A percentile compares a stretch with the other conserved stretches of the same genome.
These are phyloP conservation scores for Knufia petricola DNA, from an alignment of 2,329 filamentous ascomycete species.

Conservation along the genomic window DNA sequence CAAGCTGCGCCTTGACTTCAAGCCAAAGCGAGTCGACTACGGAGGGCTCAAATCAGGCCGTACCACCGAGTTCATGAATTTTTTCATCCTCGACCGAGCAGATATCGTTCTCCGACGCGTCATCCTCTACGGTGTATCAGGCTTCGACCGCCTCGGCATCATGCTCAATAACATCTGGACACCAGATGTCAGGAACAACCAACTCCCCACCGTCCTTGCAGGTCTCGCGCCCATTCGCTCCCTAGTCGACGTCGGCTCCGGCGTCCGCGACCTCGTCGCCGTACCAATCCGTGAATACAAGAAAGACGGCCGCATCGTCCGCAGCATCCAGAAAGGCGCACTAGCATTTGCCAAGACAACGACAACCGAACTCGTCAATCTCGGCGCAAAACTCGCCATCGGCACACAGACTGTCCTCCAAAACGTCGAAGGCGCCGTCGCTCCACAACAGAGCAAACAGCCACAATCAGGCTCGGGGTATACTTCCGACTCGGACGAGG, in stretches of 20 bases:
- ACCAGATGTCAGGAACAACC: conserved; percentile 80
- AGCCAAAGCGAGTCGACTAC: conserved; percentile 96
- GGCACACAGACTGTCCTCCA: conserved; percentile 91
- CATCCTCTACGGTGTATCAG: conserved; percentile 84
- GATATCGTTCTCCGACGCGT: conserved; percentile 78
- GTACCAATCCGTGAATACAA: conserved; percentile 86
- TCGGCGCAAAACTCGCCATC: conserved; percentile 88
- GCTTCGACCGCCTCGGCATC: conserved; percentile 81
- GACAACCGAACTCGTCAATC: conserved; percentile 82
- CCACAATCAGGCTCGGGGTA: conserved; percentile 22
- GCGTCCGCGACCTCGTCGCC: conserved; percentile 75
- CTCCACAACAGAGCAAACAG: conserved; percentile 32
- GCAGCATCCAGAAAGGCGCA: conserved; percentile 85
- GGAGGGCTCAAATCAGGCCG: conserved; percentile 82
- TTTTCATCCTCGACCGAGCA: conserved; percentile 80
- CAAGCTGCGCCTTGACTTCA: conserved; percentile 84
- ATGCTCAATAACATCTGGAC: conserved; percentile 94
- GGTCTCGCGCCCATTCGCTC: conserved; percentile 84
- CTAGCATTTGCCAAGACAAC: conserved; percentile 86
- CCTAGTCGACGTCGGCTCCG: conserved; percentile 80
- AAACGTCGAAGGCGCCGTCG: conserved; percentile 72
- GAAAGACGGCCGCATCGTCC: conserved; percentile 85
- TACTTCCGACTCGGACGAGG: conserved; percentile 52
- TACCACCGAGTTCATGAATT: conserved; percentile 98
- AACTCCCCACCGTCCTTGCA: conserved; percentile 78